Evolutionary conservation across 768 basidiomycete genomes (phyloP), one percentile per base, ranked within the genome.

Genomic region (Vishniacozyma victoriae): DNA sequence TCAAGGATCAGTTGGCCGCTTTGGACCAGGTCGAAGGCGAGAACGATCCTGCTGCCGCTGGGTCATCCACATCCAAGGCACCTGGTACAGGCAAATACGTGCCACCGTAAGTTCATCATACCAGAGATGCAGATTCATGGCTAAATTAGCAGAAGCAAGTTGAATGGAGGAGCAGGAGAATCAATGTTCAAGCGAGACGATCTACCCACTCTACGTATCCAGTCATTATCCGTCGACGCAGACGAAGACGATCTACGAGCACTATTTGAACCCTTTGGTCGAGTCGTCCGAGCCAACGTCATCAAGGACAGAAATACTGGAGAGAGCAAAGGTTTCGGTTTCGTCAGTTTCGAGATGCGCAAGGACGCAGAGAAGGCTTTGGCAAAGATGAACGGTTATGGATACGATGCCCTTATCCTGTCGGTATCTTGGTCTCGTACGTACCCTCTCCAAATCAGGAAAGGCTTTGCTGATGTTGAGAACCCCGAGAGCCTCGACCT

Each of bases 281-380:
- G 85, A 14, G 84, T 92, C 27, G 84, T 82, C 26, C 76, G 95
- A 44, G 90, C 96, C 43, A 96, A 91, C 72, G 86, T 99, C 39
- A 95, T 93, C 20, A 79, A 87, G 37, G 95, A 99, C 70, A 78
- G 89, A 44, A 92, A 95, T 63, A 96, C 93, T 7, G 88, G 92
- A 38, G 79, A 85, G 18, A 91, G 91, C 48, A 95, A 93, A 73
- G 93, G 93, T 41, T 95, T 93, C 70, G 93, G 92, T 14, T 97
- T 97, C 61, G 92, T 99, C 46, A 88, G 85, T 70, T 99, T 95
- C 64, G 93, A 97, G 67, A 84, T 84, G 14, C 77, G 78, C 66
- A 76, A 79, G 11, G 75, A 77, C 44, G 95, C 88, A 16, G 87
- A 93, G 73, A 79, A 76, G 67, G 95, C 95, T 35, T 84, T 95